Percentiles rank a stretch among this genome's conserved stretches.
Evolutionary conservation across 495 filamentous ascomycete genomes (phyloP).

Genomic region (Mytilinidion resinicola): DNA sequence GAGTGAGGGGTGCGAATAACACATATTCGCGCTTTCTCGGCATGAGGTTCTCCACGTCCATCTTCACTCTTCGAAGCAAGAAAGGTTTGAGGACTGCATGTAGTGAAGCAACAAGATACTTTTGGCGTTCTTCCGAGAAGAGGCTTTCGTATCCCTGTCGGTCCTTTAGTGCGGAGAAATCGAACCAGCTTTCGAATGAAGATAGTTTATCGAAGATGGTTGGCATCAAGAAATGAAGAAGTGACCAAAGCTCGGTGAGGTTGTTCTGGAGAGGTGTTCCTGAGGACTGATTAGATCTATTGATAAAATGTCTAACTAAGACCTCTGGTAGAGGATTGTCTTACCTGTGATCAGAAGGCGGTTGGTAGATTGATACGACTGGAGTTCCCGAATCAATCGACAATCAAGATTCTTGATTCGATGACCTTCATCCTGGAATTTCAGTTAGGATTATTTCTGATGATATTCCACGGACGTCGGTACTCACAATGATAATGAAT

Average conservation of each 20-base stretch:
- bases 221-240: slow-evolving; percentile 88
- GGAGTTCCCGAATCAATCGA: slow-evolving; percentile 78
- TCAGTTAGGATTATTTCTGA: not conserved
- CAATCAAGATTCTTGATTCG: slow-evolving; percentile 96
- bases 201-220: slow-evolving; percentile 85
- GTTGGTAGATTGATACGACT: slow-evolving; percentile 81
- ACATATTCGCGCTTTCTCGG: slow-evolving; percentile 96
- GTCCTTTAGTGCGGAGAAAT: slow-evolving; percentile 84
- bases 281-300: too few relatives aligned
- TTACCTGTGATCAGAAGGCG: slow-evolving; percentile 71
- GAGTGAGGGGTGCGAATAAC: slow-evolving; percentile 80
- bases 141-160: slow-evolving; percentile 62
- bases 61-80: slow-evolving; percentile 79
- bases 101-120: slow-evolving; percentile 78
- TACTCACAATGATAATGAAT: slow-evolving; percentile 86
- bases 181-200: slow-evolving; percentile 91
- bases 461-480: not conserved
- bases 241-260: slow-evolving; percentile 87
- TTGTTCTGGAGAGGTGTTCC: slow-evolving; percentile 96
- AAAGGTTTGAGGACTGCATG: slow-evolving; percentile 91
- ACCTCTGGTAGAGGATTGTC: too few relatives aligned
- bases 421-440: slow-evolving; percentile 77
- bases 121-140: slow-evolving; percentile 69
- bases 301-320: too few relatives aligned
- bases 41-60: slow-evolving; percentile 82